Evolutionary conservation across 768 basidiomycete genomes (phyloP).

Genomic region (Leccinum arenicola): DNA sequence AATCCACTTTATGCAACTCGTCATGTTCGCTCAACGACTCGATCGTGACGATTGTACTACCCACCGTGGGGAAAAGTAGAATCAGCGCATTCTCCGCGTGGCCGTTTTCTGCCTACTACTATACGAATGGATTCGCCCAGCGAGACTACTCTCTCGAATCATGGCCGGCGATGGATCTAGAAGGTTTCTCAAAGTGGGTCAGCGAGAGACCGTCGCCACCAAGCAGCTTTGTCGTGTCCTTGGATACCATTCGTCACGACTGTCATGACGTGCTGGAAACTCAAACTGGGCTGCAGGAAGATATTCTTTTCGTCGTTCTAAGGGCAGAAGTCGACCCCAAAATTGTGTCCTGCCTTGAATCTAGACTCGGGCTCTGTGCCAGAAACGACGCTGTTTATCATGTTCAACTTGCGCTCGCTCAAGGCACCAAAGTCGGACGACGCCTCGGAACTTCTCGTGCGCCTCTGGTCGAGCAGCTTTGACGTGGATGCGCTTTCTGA

Average conservation of each 20-base stretch:
- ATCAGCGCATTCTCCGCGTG: too few relatives aligned
- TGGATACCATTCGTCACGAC: constrained; percentile 29
- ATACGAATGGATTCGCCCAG: neutral
- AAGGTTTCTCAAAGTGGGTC: constrained; percentile 41
- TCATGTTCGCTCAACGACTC: too few relatives aligned
- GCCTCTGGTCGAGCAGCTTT: too few relatives aligned
- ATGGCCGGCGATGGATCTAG: constrained; percentile 29
- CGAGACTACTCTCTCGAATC: neutral
- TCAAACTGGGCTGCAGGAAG: neutral
- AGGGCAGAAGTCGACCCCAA: constrained; percentile 11
- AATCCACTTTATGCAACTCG: too few relatives aligned
- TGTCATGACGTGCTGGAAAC: neutral
- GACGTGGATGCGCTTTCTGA: neutral
- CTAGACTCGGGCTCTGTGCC: constrained; percentile 15
- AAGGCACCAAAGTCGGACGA: too few relatives aligned
- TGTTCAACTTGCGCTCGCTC: too few relatives aligned
- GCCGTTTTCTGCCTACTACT: too few relatives aligned
- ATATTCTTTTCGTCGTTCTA: constrained; percentile 1
- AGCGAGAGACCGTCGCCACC: constrained; percentile 24
- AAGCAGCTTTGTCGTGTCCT: constrained; percentile 37
- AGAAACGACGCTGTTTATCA: constrained; percentile 1
- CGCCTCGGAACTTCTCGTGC: too few relatives aligned
- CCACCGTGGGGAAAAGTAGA: too few relatives aligned
- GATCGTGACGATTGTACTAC: too few relatives aligned
- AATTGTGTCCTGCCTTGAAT: constrained; percentile 20